These are phyloP conservation scores for Pyrenophora seminiperda DNA, from an alignment of 2,329 filamentous ascomycete species.

Conservation along the genomic window DNA sequence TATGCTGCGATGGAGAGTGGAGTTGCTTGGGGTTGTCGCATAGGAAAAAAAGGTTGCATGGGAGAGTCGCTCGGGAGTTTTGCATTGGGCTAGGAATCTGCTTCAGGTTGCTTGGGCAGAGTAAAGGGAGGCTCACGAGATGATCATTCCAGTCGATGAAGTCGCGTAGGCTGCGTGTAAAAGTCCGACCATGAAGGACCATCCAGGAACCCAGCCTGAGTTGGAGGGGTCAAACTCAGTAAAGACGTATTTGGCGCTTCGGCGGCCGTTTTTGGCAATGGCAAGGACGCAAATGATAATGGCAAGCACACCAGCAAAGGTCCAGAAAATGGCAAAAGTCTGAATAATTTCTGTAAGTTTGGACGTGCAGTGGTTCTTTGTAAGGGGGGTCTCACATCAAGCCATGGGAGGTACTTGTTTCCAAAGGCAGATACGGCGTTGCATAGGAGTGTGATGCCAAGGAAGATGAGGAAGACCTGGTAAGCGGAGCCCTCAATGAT, in stretches of 20 bases:
- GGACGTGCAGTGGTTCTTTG: conserved; percentile 18
- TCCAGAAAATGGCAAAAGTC: conserved; percentile 77
- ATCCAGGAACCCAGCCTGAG: conserved; percentile 72
- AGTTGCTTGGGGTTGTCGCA: conserved; percentile 22
- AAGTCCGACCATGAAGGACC: conserved; percentile 75
- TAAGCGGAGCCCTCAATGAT: conserved; percentile 53
- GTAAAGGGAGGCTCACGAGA: conserved; percentile 62
- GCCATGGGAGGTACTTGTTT: conserved; percentile 60
- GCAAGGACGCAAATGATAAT: conserved; percentile 67
- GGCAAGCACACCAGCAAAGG: conserved; percentile 71
- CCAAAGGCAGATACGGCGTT: conserved; percentile 59
- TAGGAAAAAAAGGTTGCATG: conserved; percentile 19
- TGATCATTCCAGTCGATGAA: conserved; percentile 79
- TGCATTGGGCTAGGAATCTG: conserved; percentile 24
- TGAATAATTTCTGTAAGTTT: conserved; percentile 41
- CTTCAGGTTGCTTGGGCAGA: conserved; percentile 41
- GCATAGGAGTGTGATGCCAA: conserved; percentile 56
- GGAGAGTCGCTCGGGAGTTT: conserved; percentile 26
- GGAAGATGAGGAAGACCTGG: conserved; percentile 57
- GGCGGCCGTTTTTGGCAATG: conserved; percentile 71
- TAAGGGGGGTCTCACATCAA: conserved; percentile 66
- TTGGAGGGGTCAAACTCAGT: conserved; percentile 67
- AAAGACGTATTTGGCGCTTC: conserved; percentile 67
- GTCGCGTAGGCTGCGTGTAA: conserved; percentile 75
- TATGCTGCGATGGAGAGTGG: conserved; percentile 25